phyloP scores from a whole-genome alignment of 768 basidiomycete species.

The Suillus placidus region DNA sequence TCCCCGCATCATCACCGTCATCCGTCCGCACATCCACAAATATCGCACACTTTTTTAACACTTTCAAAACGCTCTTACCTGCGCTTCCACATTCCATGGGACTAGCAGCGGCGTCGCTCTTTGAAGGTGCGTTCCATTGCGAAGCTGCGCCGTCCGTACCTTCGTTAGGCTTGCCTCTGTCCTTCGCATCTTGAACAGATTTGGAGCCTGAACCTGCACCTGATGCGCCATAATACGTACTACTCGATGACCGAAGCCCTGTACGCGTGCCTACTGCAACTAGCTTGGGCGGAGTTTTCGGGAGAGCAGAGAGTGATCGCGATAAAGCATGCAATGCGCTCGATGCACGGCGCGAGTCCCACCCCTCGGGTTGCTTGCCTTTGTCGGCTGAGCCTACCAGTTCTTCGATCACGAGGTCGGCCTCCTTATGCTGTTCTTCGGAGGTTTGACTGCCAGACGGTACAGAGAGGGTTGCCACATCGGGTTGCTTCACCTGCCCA shows the following conservation, averaged over 20 bases:
- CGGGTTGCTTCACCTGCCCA: conserved; percentile 9
- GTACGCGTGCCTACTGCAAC: conserved; percentile 51
- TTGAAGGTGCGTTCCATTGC: neutral
- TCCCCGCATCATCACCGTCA: conserved; percentile 79
- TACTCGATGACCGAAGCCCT: conserved; percentile 48
- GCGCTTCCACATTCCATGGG: conserved; percentile 13
- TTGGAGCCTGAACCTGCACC: conserved; percentile 20
- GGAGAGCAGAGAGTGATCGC: conserved; percentile 58
- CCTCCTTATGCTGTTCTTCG: conserved; percentile 13
- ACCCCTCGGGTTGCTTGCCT: conserved; percentile 23
- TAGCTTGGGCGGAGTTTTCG: conserved; percentile 38
- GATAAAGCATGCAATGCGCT: conserved; percentile 61
- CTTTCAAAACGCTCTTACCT: conserved; percentile 43
- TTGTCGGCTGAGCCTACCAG: conserved; percentile 19
- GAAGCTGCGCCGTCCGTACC: conserved; percentile 22
- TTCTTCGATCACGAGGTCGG: conserved; percentile 18
- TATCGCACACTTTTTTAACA: conserved; percentile 73
- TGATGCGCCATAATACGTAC: conserved; percentile 37
- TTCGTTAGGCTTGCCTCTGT: conserved; percentile 18
- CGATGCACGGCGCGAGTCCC: conserved; percentile 28
- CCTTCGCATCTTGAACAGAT: conserved; percentile 13
- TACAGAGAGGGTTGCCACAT: conserved; percentile 15
- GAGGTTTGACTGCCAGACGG: conserved; percentile 20
- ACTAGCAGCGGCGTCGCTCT: neutral
- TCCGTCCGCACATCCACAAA: conserved; percentile 82